Evolutionary conservation across 495 filamentous ascomycete species (phyloP).

Genomic region (Aspergillus hancockii): DNA sequence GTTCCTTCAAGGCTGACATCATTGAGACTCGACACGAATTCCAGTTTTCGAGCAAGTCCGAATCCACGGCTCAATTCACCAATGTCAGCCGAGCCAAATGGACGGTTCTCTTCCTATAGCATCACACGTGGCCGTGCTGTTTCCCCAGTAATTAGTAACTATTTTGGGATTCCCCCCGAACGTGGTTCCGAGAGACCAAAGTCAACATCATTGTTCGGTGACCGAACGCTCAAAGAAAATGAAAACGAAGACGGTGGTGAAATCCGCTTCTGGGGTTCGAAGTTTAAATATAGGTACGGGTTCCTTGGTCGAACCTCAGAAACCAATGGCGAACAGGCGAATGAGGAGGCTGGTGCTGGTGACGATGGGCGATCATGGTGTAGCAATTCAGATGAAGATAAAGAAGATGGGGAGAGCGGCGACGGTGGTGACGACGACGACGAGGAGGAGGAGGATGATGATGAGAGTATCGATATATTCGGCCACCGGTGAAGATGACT

Average conservation of each 20-base stretch:
- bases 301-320: constrained; percentile 36
- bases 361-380: constrained; percentile 40
- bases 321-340: constrained; percentile 38
- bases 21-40: constrained; percentile 36
- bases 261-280: constrained; percentile 64
- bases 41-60: constrained; percentile 26
- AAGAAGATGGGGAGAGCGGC: constrained; percentile 45
- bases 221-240: constrained; percentile 33
- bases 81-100: constrained; percentile 25
- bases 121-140: constrained; percentile 44
- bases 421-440: too few species aligned
- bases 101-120: constrained; percentile 36
- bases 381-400: constrained; percentile 43
- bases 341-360: constrained; percentile 29
- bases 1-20: constrained; percentile 27
- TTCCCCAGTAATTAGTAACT: constrained; percentile 43
- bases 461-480: constrained; percentile 65
- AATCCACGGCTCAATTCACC: constrained; percentile 31
- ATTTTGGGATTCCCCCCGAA: constrained; percentile 46
- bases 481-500: constrained; percentile 59
- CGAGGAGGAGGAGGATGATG: constrained; percentile 55
- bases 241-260: constrained; percentile 60
- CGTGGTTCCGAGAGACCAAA: constrained; percentile 35
- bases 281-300: constrained; percentile 45
- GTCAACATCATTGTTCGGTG: constrained; percentile 39